Base-by-base conservation (phyloP, 768 basidiomycete genomes). In the Cubamyces sp. region DNA sequence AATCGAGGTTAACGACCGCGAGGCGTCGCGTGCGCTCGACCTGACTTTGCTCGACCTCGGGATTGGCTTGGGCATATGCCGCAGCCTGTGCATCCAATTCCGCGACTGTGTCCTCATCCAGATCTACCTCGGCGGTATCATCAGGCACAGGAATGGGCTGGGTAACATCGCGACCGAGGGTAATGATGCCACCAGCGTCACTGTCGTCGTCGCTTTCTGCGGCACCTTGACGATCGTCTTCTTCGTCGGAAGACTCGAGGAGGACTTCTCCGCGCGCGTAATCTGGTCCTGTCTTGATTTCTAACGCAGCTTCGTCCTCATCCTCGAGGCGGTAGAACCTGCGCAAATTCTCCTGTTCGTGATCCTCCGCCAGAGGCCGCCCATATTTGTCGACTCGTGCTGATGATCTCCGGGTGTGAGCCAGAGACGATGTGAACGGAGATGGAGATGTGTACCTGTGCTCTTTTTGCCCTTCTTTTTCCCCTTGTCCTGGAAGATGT, bases 1-100 rank as follows among this genome's bases (percentile, higher is more conserved):
- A 99, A 76, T 99, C 97, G 54, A 98, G 84, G 73, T 98, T 98
- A 65, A 98, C 96, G 47, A 90, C 84, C 0, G 96, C 97, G 7
- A 99, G 72, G 23, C 96, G 82, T 57, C 77, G 81, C 2, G 94
- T 94, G 11, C 69, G 74, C 49, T 78, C 74, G 11, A 78, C 74
- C 9, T 77, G 73, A 4, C 70, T 70, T 7, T 74, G 77, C 3
- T 79, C 77, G 23, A 81, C 80, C 11, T 84, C 82, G 3, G 77
- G 73, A 19, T 72, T 64, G 28, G 64, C 69, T 66, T 83, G 75
- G 40, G 80, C 73, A 62, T 88, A 90, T 18, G 77, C 84, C 23
- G 85, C 82, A 18, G 86, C 89, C 68, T 93, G 88, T 8, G 88
- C 88, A 59, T 93, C 87, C 34, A 91, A 82, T 65, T 84, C 85